phyloP scores from a whole-genome alignment of 805 yeast genomes.

The Priceomyces castillae region DNA sequence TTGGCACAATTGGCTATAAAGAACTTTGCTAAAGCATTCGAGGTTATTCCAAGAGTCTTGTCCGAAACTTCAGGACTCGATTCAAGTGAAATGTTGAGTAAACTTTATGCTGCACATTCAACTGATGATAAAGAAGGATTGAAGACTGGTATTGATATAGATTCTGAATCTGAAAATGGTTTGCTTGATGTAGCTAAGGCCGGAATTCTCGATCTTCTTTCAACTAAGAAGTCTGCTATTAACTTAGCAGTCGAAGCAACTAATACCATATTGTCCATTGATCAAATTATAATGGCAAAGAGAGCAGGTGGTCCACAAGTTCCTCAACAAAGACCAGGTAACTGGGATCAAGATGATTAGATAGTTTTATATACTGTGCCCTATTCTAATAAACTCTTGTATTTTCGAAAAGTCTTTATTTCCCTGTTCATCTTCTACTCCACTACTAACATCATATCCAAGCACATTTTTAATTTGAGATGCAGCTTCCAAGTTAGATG shows the following conservation, averaged over 20 bases:
- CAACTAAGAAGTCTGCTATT: slow-evolving; percentile 83
- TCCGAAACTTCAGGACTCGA: slow-evolving; percentile 95
- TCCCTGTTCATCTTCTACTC: slow-evolving; percentile 77
- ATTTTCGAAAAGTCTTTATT: slow-evolving; percentile 68
- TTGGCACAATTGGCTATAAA: slow-evolving; percentile 90
- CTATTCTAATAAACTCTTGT: slow-evolving; percentile 52
- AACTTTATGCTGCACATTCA: slow-evolving; percentile 84
- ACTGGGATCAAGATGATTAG: slow-evolving; percentile 93
- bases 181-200: slow-evolving; percentile 65
- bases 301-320: slow-evolving; percentile 97
- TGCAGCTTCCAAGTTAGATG: slow-evolving; percentile 66
- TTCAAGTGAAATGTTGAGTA: slow-evolving; percentile 83
- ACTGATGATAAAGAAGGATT: slow-evolving; percentile 33
- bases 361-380: slow-evolving; percentile 24
- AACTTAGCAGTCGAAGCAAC: slow-evolving; percentile 96
- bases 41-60: slow-evolving; percentile 85
- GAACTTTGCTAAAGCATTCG: slow-evolving; percentile 91
- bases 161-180: slow-evolving; percentile 55
- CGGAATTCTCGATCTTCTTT: slow-evolving; percentile 74
- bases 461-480: slow-evolving; percentile 52
- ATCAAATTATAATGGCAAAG: slow-evolving; percentile 98
- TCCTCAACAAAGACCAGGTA: slow-evolving; percentile 80
- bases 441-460: slow-evolving; percentile 95
- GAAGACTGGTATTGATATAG: slow-evolving; percentile 73
- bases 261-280: slow-evolving; percentile 83